Percentiles rank a stretch among this genome's conserved stretches.
These are phyloP conservation scores for Penicillium brasilianum DNA, from an alignment of 2,329 filamentous ascomycete genomes.

Conservation along the genomic window DNA sequence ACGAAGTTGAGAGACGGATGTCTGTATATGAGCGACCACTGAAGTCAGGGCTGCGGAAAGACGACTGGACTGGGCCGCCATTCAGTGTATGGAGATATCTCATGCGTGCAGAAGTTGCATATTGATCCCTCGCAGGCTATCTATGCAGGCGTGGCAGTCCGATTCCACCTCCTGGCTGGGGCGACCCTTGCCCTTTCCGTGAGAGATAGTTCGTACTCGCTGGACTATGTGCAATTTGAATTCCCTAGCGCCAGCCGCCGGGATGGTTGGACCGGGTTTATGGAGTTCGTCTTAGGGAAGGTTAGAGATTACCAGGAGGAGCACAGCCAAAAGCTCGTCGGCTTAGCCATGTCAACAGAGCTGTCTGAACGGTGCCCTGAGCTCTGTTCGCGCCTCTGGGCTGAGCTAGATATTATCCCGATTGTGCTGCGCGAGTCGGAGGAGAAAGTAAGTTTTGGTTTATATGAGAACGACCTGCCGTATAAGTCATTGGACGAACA, in stretches of 20 bases:
- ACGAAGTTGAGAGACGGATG: neutral
- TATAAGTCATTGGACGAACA: constrained; percentile 70
- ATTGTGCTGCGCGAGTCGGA: constrained; percentile 56
- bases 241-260: neutral
- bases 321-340: neutral
- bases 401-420: constrained; percentile 73
- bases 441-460: neutral
- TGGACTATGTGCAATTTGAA: neutral
- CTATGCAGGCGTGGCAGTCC: neutral
- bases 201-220: neutral
- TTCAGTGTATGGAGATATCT: neutral
- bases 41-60: neutral
- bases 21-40: neutral
- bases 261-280: neutral
- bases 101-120: neutral
- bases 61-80: constrained; percentile 1
- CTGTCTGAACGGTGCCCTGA: constrained; percentile 48
- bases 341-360: neutral
- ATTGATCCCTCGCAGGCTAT: neutral
- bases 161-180: neutral
- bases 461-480: constrained; percentile 17
- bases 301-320: neutral
- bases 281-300: neutral
- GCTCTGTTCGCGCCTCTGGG: constrained; percentile 72
- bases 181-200: neutral